Conservation (phyloP, 2,329 filamentous ascomycete species). For the Calonectria henricotiae region DNA sequence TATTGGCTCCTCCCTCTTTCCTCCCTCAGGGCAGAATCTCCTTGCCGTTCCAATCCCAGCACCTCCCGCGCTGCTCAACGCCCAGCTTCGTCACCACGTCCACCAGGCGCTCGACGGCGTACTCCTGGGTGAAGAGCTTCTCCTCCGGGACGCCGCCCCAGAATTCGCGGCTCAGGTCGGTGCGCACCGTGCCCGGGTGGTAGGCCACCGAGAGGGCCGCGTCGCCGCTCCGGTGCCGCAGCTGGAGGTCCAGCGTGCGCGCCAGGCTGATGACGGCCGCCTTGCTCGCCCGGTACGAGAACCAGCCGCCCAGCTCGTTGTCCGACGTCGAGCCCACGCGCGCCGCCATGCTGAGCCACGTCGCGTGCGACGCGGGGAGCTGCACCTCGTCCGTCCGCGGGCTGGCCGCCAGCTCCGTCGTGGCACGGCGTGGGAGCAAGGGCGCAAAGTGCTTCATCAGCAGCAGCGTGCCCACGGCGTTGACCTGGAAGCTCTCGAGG, state of each 20-base stretch:
- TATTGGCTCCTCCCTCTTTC: no score
- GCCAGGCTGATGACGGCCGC: conserved; percentile 81
- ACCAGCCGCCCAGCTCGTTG: conserved; percentile 85
- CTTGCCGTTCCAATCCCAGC: conserved; percentile 80
- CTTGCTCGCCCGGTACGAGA: conserved; percentile 84
- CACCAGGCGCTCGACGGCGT: conserved; percentile 77
- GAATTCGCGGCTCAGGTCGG: conserved; percentile 80
- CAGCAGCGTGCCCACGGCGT: conserved; percentile 82
- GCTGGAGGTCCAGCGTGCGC: conserved; percentile 80
- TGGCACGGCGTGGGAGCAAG: conserved; percentile 76
- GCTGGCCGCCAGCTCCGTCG: conserved; percentile 58
- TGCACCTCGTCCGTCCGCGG: conserved; percentile 45
- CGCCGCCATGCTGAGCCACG: conserved; percentile 84
- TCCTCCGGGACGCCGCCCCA: conserved; percentile 76
- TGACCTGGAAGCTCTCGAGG: conserved; percentile 81
- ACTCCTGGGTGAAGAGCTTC: conserved; percentile 78
- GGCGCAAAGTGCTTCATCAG: conserved; percentile 82
- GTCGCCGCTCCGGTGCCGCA: conserved; percentile 71
- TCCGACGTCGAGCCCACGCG: conserved; percentile 83
- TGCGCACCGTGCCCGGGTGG: conserved; percentile 88
- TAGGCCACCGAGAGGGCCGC: conserved; percentile 79
- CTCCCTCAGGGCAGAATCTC: conserved; percentile 59
- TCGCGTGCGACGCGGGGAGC: conserved; percentile 68
- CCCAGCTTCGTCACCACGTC: conserved; percentile 70
- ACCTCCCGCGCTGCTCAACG: conserved; percentile 72